phyloP scores from a whole-genome alignment of 148 eudicot genomes.

The Amaranthus hypochondriacus region DNA sequence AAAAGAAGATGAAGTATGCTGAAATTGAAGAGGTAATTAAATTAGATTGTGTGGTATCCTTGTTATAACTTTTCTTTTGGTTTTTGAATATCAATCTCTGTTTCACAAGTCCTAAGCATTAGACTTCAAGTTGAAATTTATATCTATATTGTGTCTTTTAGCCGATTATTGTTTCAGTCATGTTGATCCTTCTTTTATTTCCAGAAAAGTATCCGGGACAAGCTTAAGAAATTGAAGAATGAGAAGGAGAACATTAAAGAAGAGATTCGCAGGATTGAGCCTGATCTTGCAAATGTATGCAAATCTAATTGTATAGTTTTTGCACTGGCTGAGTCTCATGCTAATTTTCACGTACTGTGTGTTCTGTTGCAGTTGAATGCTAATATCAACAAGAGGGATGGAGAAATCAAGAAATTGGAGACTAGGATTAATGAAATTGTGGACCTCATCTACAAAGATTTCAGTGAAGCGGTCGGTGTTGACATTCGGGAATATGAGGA shows the following conservation, averaged over 20 bases:
- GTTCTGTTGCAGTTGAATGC: conserved; percentile 50
- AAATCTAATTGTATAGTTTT: conserved; percentile 3
- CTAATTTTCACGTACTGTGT: conserved; percentile 10
- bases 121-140: not conserved
- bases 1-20: conserved; percentile 94
- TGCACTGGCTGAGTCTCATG: not conserved
- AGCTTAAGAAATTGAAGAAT: conserved; percentile 56
- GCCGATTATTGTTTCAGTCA: not conserved
- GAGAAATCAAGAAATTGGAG: conserved; percentile 60
- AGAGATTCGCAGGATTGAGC: conserved; percentile 58
- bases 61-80: not conserved
- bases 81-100: not conserved
- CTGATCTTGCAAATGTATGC: conserved; percentile 64
- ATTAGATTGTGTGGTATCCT: not conserved
- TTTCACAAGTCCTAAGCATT: not conserved
- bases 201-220: conserved; percentile 82
- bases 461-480: conserved; percentile 84
- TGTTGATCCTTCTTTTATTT: conserved; percentile 18
- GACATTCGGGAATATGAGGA: conserved; percentile 93
- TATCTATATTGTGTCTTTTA: not conserved
- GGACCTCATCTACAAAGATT: conserved; percentile 72
- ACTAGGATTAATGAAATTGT: conserved; percentile 75
- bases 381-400: conserved; percentile 44
- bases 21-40: conserved; percentile 78
- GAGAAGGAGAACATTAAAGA: conserved; percentile 60